Base-by-base conservation (phyloP, 371 early-diverging fungal genomes). In the Mortierella sp. region DNA sequence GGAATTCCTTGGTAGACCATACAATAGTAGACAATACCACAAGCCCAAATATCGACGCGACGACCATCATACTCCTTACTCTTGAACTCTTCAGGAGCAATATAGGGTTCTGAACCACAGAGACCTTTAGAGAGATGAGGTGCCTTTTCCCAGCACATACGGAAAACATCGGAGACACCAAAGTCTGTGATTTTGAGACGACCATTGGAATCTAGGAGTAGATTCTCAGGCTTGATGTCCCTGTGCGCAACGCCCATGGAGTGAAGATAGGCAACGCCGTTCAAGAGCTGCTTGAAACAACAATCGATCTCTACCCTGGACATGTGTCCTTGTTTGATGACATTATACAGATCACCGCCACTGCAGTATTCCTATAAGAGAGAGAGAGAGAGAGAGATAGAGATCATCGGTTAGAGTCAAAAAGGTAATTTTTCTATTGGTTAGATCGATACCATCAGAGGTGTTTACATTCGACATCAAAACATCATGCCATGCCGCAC, bases 181-280 rank as follows among this genome's bases (percentile, higher is more conserved):
- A 98, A 99, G 85, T 99, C 99, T 21, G 97, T 95, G 77, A 99
- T 97, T 86, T 99, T 99, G 55, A 99, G 77, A 4, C 92, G 92
- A 59, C 94, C 92, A 6, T 86, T 83, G 4, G 84, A 84, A 59
- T 96, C 95, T 63, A 99, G 79, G 7, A 99, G 87, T 22, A 99
- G 85, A 84, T 99, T 99, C 85, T 99, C 96, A 13, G 95, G 93
- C 77, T 95, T 95, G 74, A 96, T 91, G 63, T 96, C 95, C 59
- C 91, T 65, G 83, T 99, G 99, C 24, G 96, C 97, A 19, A 99
- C 98, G 67, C 99, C 99, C 85, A 97, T 88, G 9, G 93, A 92
- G 80, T 97, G 97, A 24, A 99, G 85, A 76, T 97, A 96, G 19
- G 89, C 90, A 4, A 99, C 88, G 52, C 98, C 99, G 62, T 87